Conservation (phyloP, 2,329 filamentous ascomycete species). For the Phialemonium atrogriseum region DNA sequence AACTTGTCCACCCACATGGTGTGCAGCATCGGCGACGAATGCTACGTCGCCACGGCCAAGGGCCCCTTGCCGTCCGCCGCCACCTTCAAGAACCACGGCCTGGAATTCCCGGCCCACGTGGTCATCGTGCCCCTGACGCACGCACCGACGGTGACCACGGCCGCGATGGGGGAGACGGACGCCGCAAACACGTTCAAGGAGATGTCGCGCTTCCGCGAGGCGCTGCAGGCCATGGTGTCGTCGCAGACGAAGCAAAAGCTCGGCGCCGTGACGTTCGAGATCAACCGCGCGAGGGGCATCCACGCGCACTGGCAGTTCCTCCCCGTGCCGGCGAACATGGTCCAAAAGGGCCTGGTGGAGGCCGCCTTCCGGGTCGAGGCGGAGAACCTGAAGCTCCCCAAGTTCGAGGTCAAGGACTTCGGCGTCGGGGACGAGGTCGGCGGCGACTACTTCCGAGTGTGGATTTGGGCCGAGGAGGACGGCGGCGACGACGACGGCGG, state of each 20-base stretch:
- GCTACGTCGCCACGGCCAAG: constrained; percentile 86
- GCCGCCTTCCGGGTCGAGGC: constrained; percentile 84
- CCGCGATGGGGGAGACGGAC: constrained; percentile 47
- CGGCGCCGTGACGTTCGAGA: constrained; percentile 86
- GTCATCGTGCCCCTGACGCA: constrained; percentile 87
- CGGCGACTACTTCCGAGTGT: constrained; percentile 71
- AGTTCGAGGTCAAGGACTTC: constrained; percentile 39
- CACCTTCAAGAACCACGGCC: constrained; percentile 55
- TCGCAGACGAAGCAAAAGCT: constrained; percentile 47
- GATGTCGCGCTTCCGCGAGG: constrained; percentile 72
- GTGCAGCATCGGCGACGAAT: constrained; percentile 77
- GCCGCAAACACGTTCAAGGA: constrained; percentile 61
- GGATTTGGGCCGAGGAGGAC: constrained; percentile 62
- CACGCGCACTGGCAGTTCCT: constrained; percentile 94
- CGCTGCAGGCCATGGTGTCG: constrained; percentile 74
- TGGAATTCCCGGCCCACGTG: constrained; percentile 76
- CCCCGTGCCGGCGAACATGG: constrained; percentile 60
- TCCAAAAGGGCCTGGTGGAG: constrained; percentile 69
- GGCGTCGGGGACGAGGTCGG: constrained; percentile 40
- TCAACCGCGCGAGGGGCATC: constrained; percentile 71
- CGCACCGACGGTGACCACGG: constrained; percentile 59
- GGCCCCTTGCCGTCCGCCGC: constrained; percentile 68
- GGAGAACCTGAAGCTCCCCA: constrained; percentile 57
- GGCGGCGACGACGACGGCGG: constrained; percentile 32
- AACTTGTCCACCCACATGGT: constrained; percentile 81